Evolutionary conservation across 2,329 filamentous ascomycete species (phyloP).

Genomic region (Biscogniauxia marginata): DNA sequence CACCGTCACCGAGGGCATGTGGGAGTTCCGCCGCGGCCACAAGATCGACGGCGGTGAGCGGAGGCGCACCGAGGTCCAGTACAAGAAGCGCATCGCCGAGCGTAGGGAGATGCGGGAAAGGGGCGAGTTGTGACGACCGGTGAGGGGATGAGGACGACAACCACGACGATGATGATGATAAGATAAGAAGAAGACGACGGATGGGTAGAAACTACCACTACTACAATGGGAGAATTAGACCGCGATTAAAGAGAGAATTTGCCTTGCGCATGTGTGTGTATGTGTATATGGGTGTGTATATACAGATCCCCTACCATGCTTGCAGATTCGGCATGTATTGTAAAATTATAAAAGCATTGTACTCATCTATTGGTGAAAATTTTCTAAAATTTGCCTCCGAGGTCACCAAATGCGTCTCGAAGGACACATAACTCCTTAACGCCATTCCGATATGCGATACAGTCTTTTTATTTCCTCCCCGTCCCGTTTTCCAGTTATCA

Average conservation of each 20-base stretch:
- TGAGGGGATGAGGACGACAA: too few relatives aligned
- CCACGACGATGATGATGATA: too few relatives aligned
- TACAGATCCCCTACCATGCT: conserved; percentile 18
- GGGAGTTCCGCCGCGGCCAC: conserved; percentile 81
- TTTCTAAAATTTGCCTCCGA: too few relatives aligned
- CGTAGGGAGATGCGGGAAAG: conserved; percentile 62
- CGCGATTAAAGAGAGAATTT: background rate
- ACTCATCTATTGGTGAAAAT: background rate
- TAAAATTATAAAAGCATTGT: background rate
- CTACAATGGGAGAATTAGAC: too few relatives aligned
- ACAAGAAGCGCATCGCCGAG: conserved; percentile 79
- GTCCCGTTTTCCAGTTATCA: background rate
- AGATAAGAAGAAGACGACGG: conserved; percentile 1
- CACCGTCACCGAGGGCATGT: conserved; percentile 79
- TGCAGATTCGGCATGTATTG: conserved; percentile 11
- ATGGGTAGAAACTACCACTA: background rate
- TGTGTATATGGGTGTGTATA: background rate
- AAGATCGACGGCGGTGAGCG: conserved; percentile 98
- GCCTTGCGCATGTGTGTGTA: background rate
- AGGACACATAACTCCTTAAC: background rate
- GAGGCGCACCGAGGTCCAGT: conserved; percentile 78
- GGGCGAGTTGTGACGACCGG: conserved; percentile 23
- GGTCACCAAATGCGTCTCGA: background rate
- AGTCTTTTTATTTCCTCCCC: background rate
- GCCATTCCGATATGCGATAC: background rate